phyloP scores from a whole-genome alignment of 2,329 filamentous ascomycete species.

The Epichloe glyceriae region DNA sequence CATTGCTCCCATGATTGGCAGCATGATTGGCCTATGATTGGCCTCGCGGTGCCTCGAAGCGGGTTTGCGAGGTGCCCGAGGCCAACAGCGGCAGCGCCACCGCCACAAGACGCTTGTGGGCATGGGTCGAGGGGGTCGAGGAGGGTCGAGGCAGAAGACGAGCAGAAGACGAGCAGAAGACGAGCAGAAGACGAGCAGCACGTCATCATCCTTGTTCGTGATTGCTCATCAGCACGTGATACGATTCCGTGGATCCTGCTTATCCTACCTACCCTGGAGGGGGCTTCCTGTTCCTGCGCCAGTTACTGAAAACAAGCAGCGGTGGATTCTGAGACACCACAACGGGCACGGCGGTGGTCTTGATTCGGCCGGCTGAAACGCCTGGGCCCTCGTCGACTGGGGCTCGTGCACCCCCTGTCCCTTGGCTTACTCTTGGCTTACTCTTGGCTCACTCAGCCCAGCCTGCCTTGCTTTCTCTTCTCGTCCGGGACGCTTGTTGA shows the following conservation, averaged over 20 bases:
- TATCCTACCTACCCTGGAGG: no score
- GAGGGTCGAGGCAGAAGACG: no score
- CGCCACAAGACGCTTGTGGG: conserved; percentile 1
- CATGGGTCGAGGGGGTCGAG: not conserved
- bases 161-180: conserved; percentile 1
- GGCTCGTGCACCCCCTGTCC: not conserved
- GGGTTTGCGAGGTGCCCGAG: not conserved
- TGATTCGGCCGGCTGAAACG: conserved; percentile 2
- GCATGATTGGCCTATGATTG: conserved; percentile 7
- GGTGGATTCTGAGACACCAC: not conserved
- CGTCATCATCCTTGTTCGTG: conserved; percentile 2
- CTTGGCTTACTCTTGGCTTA: not conserved
- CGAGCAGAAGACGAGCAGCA: not conserved
- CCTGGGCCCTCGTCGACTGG: not conserved
- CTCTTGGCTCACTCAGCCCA: not conserved
- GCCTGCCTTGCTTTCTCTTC: not conserved
- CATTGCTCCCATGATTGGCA: conserved; percentile 4
- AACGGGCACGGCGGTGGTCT: not conserved
- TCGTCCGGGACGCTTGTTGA: not conserved
- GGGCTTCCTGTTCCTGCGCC: no score
- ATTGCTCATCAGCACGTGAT: not conserved
- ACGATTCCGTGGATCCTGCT: no score
- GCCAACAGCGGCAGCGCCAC: conserved; percentile 2
- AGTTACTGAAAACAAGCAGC: no score
- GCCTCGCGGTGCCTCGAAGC: not conserved